These are phyloP conservation scores for Exophiala mesophila DNA, from an alignment of 2,329 filamentous ascomycete species.

Conservation along the genomic window DNA sequence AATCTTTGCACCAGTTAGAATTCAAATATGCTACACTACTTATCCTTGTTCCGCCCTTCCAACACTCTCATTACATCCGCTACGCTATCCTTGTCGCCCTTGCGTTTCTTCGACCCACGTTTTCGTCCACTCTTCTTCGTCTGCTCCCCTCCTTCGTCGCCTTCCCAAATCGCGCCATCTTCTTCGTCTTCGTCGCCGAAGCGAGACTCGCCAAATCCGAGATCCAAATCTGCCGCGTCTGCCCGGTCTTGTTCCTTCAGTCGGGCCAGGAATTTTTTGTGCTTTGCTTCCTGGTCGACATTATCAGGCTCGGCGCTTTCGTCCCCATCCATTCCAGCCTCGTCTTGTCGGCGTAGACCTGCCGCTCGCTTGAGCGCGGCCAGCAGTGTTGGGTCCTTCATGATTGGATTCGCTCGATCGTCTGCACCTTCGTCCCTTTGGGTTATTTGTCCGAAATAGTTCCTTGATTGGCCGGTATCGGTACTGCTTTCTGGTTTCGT, in stretches of 20 bases:
- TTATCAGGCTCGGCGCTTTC: constrained; percentile 23
- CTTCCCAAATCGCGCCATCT: constrained; percentile 59
- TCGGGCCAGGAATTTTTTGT: constrained; percentile 40
- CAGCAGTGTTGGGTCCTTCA: constrained; percentile 66
- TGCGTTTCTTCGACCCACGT: constrained; percentile 52
- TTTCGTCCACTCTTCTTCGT: constrained; percentile 39
- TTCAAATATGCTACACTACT: background rate
- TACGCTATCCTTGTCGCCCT: constrained; percentile 59
- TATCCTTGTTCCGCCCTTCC: constrained; percentile 51
- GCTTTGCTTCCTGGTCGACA: constrained; percentile 19
- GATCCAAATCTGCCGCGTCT: constrained; percentile 68
- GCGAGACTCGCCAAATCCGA: constrained; percentile 86
- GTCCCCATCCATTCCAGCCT: constrained; percentile 37
- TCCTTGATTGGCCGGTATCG: constrained; percentile 37
- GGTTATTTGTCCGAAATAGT: constrained; percentile 41
- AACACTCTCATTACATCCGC: constrained; percentile 76
- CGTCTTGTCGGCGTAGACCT: constrained; percentile 46
- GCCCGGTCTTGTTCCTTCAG: constrained; percentile 35
- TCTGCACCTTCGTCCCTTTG: constrained; percentile 50
- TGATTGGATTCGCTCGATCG: constrained; percentile 33
- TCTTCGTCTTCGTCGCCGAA: constrained; percentile 84
- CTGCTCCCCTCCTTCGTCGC: constrained; percentile 26
- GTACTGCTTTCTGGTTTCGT: constrained; percentile 12
- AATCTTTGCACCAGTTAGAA: too few relatives aligned
- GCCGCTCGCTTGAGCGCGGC: constrained; percentile 84